A percentile compares a stretch with the other conserved stretches of the same genome.
Conservation (phyloP, 257 asterid genomes). For the Solanum tarijense region DNA sequence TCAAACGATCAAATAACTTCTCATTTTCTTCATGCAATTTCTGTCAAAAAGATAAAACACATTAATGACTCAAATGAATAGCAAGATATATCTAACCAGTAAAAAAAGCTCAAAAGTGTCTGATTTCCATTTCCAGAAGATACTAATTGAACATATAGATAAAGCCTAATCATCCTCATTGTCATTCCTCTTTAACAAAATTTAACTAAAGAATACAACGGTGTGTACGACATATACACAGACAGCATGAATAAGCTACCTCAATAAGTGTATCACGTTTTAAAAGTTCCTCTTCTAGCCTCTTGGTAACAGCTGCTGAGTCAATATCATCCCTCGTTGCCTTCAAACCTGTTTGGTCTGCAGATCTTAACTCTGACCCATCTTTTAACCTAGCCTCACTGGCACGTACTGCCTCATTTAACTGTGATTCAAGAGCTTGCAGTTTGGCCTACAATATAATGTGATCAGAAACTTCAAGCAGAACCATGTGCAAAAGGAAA, state of each 20-base stretch:
- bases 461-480: not conserved
- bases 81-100: not conserved
- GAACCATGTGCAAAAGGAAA: not conserved
- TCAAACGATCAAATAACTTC: conserved; percentile 84
- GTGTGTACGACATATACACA: not conserved
- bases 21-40: conserved; percentile 97
- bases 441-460: conserved; percentile 47
- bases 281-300: conserved; percentile 93
- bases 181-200: not conserved
- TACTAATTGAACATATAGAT: not conserved
- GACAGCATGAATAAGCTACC: conserved; percentile 29
- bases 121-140: not conserved
- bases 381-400: conserved; percentile 34
- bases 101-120: not conserved
- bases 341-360: conserved; percentile 28
- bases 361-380: conserved; percentile 37
- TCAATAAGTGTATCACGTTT: conserved; percentile 96
- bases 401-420: conserved; percentile 54
- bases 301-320: conserved; percentile 73
- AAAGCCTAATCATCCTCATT: not conserved
- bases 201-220: not conserved
- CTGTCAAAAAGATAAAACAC: conserved; percentile 29
- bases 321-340: conserved; percentile 44
- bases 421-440: conserved; percentile 57
- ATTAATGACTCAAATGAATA: not conserved